Evolutionary conservation across 2,329 filamentous ascomycete genomes (phyloP), one percentile per base, ranked within the genome.

Genomic region (Leptodontidium sp.): DNA sequence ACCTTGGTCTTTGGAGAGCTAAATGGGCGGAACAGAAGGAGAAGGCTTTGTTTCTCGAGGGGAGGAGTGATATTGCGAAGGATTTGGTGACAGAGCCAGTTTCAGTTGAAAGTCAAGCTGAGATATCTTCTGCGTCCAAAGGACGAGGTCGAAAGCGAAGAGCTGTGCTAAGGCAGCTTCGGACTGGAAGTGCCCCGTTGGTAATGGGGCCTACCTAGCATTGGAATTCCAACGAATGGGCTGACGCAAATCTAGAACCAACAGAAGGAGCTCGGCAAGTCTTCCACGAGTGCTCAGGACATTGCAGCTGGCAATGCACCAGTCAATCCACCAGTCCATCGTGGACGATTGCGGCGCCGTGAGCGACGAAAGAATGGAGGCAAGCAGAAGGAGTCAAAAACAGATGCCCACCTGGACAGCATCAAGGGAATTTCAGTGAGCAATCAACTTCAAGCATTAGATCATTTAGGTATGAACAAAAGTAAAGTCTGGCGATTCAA

Each of bases 111-210:
- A 47, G 1, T 29, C 21, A 52, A 15, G 21, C 49, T 9, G n/a
- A 29, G n/a, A 6, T 9, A 14, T 52, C 24, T 9, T 3, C 2
- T 15, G 24, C 21, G 2, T 9, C 5, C 9, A 21, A 21, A 52
- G 49, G 49, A 52, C 21, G 49, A 52, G 49, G 49, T 52, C 49
- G 49, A 29, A 52, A 52, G 24, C 8, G 49, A 26, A 21, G 49
- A 29, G 49, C 49, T 9, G 49, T 52, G 21, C 24, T 52, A 21
- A 52, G 49, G 49, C 21, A 21, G 49, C 24, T 52, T 14, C 49
- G 49, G 12, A 29, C 21, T 15, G 24, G 24, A 11, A 21, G 49
- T 14, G 24, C 11, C 38, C 11, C 38, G 24, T 26, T 52, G 49
- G 49, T 26, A 26, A 26, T 14, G 4, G 9, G 11, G 9, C 38